phyloP scores from a whole-genome alignment of 2,329 filamentous ascomycete genomes.

The Verticillium isaacii region DNA sequence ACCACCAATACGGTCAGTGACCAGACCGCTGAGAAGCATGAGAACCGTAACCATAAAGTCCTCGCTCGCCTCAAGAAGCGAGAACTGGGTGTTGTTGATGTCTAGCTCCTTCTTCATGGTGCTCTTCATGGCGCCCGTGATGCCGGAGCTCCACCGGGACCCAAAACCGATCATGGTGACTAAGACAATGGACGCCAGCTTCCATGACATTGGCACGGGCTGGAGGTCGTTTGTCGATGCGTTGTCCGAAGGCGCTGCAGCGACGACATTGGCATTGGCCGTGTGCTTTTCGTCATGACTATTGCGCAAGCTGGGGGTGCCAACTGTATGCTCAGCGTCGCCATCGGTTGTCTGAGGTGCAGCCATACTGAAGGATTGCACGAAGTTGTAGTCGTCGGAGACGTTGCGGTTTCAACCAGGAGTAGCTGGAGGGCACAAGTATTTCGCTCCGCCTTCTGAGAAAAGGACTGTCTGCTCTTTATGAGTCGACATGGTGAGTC shows the following conservation, averaged over 20 bases:
- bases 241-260: neutral
- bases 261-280: neutral
- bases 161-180: conserved; percentile 55
- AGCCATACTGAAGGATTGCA: neutral
- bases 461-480: neutral
- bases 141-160: conserved; percentile 54
- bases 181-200: conserved; percentile 33
- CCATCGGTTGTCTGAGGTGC: neutral
- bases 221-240: neutral
- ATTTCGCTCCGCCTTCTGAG: neutral
- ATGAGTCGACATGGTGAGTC: neutral
- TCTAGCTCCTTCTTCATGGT: conserved; percentile 56
- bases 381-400: neutral
- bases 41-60: conserved; percentile 58
- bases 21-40: conserved; percentile 47
- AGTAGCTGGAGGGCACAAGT: neutral
- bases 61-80: conserved; percentile 54
- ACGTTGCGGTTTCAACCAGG: neutral
- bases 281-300: neutral
- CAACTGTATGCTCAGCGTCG: neutral
- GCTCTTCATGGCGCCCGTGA: conserved; percentile 56
- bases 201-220: neutral
- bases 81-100: conserved; percentile 56
- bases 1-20: conserved; percentile 56
- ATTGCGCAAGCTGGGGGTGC: neutral